Evolutionary conservation across 2,329 filamentous ascomycete species (phyloP), one percentile per base, ranked within the genome.

Genomic region (Thermothelomyces thermophilus): DNA sequence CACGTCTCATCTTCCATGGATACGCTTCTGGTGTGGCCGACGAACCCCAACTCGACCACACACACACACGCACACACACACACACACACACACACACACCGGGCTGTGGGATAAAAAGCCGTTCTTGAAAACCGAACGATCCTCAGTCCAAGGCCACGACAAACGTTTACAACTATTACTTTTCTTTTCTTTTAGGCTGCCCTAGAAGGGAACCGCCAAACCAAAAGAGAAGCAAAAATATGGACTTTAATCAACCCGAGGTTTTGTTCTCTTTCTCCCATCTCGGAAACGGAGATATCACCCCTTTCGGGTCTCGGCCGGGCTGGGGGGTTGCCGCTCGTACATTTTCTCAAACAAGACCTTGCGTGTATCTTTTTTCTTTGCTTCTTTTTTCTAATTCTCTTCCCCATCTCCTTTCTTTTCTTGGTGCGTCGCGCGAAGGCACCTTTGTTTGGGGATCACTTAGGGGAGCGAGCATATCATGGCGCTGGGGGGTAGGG

Each of bases 161-260:
- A 41, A 41, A 41, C 39, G 39, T 41, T 41, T 41, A 11, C 16
- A n/a, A n/a, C n/a, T n/a, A n/a, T n/a, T 7, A 35, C 10, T 16
- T 3, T 16, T 17, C 33, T 14, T n/a, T 7, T 16, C 10, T 16
- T 3, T 16, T 17, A 9, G 11, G 26, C 41, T 28, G 14, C 28
- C 14, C 41, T 8, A 44, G 19, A 17, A 13, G 41, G 41, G 40
- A 5, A 22, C 14, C 19, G 16, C 17, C 8, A 7, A 20, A 28
- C 34, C 17, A 19, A 36, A 42, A n/a, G n/a, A n/a, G n/a, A n/a
- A n/a, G n/a, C n/a, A n/a, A 24, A 20, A n/a, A 5, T 37, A 31
- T 41, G 48, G 24, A 37, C 41, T 37, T 46, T 46, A 37, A 46
- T 22, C 10, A 42, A 17, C 42, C 30, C 13, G 36, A 26, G 40